These are phyloP conservation scores for Aureococcus anophagefferens DNA, from an alignment of 108 stramenopile species.

Conservation along the genomic window DNA sequence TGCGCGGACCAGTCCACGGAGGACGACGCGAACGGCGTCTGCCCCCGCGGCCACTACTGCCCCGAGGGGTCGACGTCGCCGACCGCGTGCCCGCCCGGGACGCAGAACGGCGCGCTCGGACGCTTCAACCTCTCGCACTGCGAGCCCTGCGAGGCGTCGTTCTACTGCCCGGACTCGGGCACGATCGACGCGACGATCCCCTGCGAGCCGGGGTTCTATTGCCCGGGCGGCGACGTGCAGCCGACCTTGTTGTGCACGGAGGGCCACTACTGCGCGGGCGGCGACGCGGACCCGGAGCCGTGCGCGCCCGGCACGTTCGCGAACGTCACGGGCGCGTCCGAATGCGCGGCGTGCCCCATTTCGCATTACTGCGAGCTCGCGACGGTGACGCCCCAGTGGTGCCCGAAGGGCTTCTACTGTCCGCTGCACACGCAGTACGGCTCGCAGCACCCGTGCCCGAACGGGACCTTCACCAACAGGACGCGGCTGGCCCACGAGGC, in stretches of 20 bases:
- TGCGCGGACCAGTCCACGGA: constrained; percentile 5
- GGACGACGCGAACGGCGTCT: constrained; percentile 16
- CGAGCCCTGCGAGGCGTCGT: constrained; percentile 12
- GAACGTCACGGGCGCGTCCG: constrained; percentile 9
- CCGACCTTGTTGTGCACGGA: constrained; percentile 14
- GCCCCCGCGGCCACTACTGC: constrained; percentile 27
- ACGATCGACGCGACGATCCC: constrained; percentile 2
- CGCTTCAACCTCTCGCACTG: constrained; percentile 14
- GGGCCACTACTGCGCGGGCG: constrained; percentile 41
- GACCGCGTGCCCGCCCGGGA: constrained; percentile 14
- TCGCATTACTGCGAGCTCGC: constrained; percentile 16
- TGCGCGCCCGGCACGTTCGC: constrained; percentile 34
- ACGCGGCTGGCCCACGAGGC: neutral
- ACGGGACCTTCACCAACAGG: constrained; percentile 28
- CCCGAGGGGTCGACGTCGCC: constrained; percentile 22
- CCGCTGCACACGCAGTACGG: constrained; percentile 17
- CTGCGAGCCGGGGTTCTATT: constrained; percentile 14
- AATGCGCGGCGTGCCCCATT: constrained; percentile 19
- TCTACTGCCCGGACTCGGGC: constrained; percentile 14
- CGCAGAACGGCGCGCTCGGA: constrained; percentile 5
- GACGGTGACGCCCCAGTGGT: neutral
- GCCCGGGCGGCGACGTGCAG: constrained; percentile 4
- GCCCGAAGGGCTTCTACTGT: constrained; percentile 35
- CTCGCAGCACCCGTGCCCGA: constrained; percentile 28
- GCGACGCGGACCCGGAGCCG: constrained; percentile 3